phyloP scores from a whole-genome alignment of 2,329 filamentous ascomycete species.

The Magnaporthiopsis poae region DNA sequence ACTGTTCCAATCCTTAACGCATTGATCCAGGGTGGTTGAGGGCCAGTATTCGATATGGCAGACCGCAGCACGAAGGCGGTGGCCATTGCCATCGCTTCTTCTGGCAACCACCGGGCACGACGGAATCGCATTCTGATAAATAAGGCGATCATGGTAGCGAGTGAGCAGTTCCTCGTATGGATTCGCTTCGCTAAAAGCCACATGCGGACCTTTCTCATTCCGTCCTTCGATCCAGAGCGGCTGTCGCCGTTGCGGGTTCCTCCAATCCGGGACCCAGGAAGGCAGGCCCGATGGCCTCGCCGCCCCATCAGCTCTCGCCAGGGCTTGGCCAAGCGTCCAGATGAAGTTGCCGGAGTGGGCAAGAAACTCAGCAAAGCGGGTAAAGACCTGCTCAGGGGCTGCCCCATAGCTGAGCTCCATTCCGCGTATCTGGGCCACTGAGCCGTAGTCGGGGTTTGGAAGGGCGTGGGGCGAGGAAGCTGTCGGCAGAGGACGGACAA shows the following conservation, averaged over 20 bases:
- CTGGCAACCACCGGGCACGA: no score
- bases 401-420: not conserved
- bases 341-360: not conserved
- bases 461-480: no score
- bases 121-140: not conserved
- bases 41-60: not conserved
- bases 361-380: not conserved
- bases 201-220: not conserved
- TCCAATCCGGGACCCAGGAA: conserved; percentile 1
- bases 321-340: not conserved
- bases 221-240: not conserved
- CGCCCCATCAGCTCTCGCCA: not conserved
- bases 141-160: not conserved
- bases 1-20: no score
- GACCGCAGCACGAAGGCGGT: not conserved
- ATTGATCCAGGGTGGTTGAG: not conserved
- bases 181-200: no score
- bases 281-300: not conserved
- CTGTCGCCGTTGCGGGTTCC: not conserved
- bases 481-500: no score
- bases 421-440: not conserved
- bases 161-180: not conserved
- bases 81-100: not conserved
- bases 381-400: not conserved
- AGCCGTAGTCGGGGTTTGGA: no score